phyloP scores from a whole-genome alignment of 352 stramenopile genomes.

The Pilasporangium apinafurcum region DNA sequence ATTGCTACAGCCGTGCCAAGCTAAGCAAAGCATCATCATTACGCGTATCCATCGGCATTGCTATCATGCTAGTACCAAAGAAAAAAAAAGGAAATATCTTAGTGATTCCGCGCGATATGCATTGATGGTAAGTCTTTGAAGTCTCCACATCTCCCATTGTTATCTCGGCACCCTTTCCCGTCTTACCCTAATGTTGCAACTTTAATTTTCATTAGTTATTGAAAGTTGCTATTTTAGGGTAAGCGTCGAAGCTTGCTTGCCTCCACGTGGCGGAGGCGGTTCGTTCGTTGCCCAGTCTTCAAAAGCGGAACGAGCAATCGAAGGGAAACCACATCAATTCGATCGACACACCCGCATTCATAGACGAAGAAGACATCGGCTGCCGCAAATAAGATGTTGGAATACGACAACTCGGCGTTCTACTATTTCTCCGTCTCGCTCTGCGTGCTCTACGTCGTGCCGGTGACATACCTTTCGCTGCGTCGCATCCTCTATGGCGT shows the following conservation, averaged over 20 bases:
- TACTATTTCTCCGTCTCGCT: constrained; percentile 99
- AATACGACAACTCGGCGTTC: constrained; percentile 99
- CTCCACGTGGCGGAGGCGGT: constrained; percentile 6
- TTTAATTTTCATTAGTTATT: not conserved
- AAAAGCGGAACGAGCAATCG: constrained; percentile 6
- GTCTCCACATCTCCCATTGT: no score
- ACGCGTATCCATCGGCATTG: no score
- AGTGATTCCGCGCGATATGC: no score
- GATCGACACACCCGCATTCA: not conserved
- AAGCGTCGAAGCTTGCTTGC: not conserved
- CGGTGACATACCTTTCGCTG: constrained; percentile 90
- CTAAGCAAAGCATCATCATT: no score
- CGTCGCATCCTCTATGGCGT: constrained; percentile 83
- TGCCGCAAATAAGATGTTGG: constrained; percentile 77
- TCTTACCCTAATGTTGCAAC: not conserved
- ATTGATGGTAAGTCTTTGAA: no score
- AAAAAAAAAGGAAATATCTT: no score
- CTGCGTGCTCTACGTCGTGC: constrained; percentile 94
- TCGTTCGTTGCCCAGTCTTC: not conserved
- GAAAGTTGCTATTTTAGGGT: constrained; percentile 3
- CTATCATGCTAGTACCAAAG: no score
- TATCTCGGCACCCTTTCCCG: no score
- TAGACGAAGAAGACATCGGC: no score
- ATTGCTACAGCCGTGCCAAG: no score
- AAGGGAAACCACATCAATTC: not conserved